Evolutionary conservation across 2,329 filamentous ascomycete species (phyloP).

Genomic region (Exserohilum rostratum): DNA sequence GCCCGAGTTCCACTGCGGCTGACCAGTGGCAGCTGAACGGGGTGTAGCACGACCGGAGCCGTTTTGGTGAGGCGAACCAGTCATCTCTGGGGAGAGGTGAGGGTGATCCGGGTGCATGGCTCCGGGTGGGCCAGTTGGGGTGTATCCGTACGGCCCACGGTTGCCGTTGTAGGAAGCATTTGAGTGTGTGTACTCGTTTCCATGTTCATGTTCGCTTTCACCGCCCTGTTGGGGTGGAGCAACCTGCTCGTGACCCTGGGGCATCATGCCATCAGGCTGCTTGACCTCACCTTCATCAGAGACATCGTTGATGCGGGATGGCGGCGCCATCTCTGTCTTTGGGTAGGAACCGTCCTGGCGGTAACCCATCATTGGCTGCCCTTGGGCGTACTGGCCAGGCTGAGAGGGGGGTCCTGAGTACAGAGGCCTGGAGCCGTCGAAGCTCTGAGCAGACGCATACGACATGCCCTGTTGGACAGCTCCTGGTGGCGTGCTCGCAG

Average conservation of each 20-base stretch:
- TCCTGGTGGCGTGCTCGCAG: constrained; percentile 86
- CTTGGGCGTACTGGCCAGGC: constrained; percentile 72
- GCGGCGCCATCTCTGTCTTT: constrained; percentile 89
- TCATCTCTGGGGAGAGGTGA: constrained; percentile 82
- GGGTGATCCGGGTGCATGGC: constrained; percentile 73
- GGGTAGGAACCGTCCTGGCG: constrained; percentile 59
- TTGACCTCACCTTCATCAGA: constrained; percentile 70
- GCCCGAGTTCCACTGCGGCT: constrained; percentile 73
- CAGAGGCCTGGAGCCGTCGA: constrained; percentile 78
- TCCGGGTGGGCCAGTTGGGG: constrained; percentile 67
- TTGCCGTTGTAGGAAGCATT: constrained; percentile 72
- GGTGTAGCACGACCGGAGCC: constrained; percentile 85
- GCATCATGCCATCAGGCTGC: constrained; percentile 65
- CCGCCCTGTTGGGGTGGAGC: constrained; percentile 64
- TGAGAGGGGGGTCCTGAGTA: constrained; percentile 73
- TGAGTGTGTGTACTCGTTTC: constrained; percentile 85
- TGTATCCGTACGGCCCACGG: constrained; percentile 79
- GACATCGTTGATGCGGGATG: constrained; percentile 67
- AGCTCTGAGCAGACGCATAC: constrained; percentile 74
- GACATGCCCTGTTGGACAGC: constrained; percentile 78
- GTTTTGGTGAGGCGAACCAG: constrained; percentile 81
- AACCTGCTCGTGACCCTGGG: constrained; percentile 55
- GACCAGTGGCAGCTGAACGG: constrained; percentile 73
- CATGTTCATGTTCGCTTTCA: constrained; percentile 75
- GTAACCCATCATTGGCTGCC: constrained; percentile 70